Base-by-base conservation (phyloP, 2,329 filamentous ascomycete species). In the Colletotrichum abscissum region DNA sequence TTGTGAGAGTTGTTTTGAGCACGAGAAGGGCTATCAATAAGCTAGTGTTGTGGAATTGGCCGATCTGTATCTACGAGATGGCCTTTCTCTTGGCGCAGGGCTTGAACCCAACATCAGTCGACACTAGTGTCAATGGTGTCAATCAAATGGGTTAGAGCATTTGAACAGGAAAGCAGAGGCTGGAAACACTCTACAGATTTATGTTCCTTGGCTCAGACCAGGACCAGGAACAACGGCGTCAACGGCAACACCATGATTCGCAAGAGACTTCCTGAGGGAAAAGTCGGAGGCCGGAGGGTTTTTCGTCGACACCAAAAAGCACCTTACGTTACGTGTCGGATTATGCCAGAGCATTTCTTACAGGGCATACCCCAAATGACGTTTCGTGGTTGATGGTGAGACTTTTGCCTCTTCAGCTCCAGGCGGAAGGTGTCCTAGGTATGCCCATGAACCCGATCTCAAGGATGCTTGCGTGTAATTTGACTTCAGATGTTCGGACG, bases 281-380 rank as follows among this genome's bases (percentile, higher is more conserved):
- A 49, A 49, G 3, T 49, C 42, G 14, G 35, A 26, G 49, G 30
- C 30, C 46, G 56, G 33, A 62, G 16, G 35, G 65, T 52, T 52
- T 57, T 33, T 11, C 8, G 6, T 42, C 55, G 24, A 26, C 24
- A 12, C 38, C 42, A 49, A 22, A 72, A 49, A 30, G 19, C 22
- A 33, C 16, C 60, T 46, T 35, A 49, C 22, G 33, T 64, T 69
- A 46, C 69, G 59, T 69, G 69, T 72, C 69, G 69, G 69, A 72
- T 72, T 69, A 64, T 60, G 59, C 65, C 65, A 52, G 30, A 42
- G 24, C 28, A 4, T 8, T 19, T 26, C 1, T 5, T 69, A 24
- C 59, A 72, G 46, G 54, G 65, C 30, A 28, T 42, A 64, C 38
- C 69, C 64, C 16, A 24, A 30, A 7, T 58, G 4, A 19, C 0